Evolutionary conservation across 768 basidiomycete species (phyloP).

Genomic region (Sistotremastrum niveocremeum): DNA sequence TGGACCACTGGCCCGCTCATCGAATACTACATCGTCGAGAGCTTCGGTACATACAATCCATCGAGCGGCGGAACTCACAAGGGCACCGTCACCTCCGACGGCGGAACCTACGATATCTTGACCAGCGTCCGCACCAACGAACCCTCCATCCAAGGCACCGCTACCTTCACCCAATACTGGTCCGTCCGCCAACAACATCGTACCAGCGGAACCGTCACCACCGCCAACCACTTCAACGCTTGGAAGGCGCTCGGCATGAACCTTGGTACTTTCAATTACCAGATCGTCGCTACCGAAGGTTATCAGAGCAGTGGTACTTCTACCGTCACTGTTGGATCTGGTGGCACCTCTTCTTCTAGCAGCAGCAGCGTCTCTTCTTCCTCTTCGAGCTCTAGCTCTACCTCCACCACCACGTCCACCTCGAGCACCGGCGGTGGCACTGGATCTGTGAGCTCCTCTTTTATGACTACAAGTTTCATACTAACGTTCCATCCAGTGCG

Average conservation of each 20-base stretch:
- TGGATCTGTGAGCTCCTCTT: no score
- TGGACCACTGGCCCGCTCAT: slow-evolving; percentile 33
- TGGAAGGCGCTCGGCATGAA: slow-evolving; percentile 26
- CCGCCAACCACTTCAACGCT: slow-evolving; percentile 29
- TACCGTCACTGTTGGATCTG: no score
- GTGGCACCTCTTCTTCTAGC: no score
- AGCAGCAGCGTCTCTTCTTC: no score
- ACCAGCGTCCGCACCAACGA: slow-evolving; percentile 23
- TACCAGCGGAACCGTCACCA: slow-evolving; percentile 18
- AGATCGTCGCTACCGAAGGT: slow-evolving; percentile 35
- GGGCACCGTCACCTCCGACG: slow-evolving; percentile 29
- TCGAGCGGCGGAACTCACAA: slow-evolving; percentile 16
- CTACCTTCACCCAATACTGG: slow-evolving; percentile 35
- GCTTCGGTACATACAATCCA: slow-evolving; percentile 29
- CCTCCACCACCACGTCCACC: no score
- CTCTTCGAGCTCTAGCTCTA: no score
- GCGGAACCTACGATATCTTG: slow-evolving; percentile 30
- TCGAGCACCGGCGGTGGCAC: no score
- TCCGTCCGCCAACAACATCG: slow-evolving; percentile 26
- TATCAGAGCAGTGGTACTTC: slow-evolving; percentile 26
- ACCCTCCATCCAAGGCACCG: slow-evolving; percentile 29
- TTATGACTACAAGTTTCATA: no score
- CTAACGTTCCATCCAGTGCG: no score
- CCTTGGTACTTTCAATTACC: slow-evolving; percentile 27
- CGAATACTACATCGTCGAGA: slow-evolving; percentile 35